A percentile compares a stretch with the other conserved stretches of the same genome.
Conservation (phyloP, 495 filamentous ascomycete species). For the Annulohypoxylon moriforme region DNA sequence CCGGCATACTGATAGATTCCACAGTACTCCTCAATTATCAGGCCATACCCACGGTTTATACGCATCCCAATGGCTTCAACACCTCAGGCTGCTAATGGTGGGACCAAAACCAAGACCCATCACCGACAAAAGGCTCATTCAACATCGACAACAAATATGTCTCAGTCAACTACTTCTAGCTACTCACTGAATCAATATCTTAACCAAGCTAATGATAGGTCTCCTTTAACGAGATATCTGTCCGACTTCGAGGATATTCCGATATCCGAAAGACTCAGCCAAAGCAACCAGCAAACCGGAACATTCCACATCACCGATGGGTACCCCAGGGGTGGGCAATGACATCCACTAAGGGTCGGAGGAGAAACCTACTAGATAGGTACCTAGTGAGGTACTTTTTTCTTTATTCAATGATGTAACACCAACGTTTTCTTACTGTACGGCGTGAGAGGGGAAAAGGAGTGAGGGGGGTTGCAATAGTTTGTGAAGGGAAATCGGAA, state of each 20-base stretch:
- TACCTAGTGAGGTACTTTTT: not conserved
- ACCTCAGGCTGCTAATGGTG: not conserved
- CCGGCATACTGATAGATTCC: not conserved
- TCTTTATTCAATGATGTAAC: not conserved
- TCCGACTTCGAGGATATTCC: slow-evolving; percentile 18
- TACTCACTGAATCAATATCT: not conserved
- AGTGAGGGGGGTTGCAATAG: not conserved
- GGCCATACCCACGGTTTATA: not conserved
- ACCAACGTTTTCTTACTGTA: not conserved
- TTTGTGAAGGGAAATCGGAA: not conserved
- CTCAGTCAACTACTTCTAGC: not conserved
- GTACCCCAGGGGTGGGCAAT: not conserved
- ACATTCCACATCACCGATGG: not conserved
- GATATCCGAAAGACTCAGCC: slow-evolving; percentile 27
- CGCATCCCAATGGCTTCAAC: not conserved
- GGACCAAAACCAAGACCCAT: not conserved
- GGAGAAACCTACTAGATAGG: not conserved
- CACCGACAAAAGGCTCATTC: not conserved
- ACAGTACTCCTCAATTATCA: not conserved
- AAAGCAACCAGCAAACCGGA: not conserved
- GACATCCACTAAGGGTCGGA: not conserved
- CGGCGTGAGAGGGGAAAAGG: not conserved
- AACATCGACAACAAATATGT: not conserved
- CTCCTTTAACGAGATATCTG: slow-evolving; percentile 21
- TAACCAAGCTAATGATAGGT: not conserved